These are phyloP conservation scores for Stygiomarasmius scandens DNA, from an alignment of 1,284 basidiomycete genomes.

Conservation along the genomic window DNA sequence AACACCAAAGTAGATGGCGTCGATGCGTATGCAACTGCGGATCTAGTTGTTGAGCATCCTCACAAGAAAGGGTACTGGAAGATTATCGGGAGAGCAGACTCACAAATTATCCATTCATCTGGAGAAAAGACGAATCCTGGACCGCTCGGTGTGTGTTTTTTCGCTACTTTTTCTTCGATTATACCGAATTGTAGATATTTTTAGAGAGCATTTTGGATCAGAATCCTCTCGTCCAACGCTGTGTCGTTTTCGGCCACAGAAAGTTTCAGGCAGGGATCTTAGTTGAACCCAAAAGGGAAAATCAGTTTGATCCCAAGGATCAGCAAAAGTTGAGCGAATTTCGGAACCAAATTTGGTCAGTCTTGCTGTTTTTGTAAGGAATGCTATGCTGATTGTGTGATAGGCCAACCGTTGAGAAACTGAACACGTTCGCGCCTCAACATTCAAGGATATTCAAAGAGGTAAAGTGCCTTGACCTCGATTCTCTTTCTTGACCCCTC, in stretches of 20 bases:
- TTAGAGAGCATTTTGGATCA: constrained; percentile 28
- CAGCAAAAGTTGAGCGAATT: constrained; percentile 21
- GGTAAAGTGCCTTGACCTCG: constrained; percentile 18
- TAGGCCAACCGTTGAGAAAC: constrained; percentile 39
- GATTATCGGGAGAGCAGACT: constrained; percentile 49
- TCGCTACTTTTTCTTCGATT: constrained; percentile 41
- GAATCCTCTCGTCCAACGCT: constrained; percentile 25
- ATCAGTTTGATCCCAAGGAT: constrained; percentile 27
- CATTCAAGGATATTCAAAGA: constrained; percentile 44
- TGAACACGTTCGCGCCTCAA: constrained; percentile 42
- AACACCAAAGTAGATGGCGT: constrained; percentile 26
- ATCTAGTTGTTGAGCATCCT: constrained; percentile 49
- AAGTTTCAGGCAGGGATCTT: constrained; percentile 33
- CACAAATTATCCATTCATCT: constrained; percentile 53
- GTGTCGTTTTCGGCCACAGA: constrained; percentile 34
- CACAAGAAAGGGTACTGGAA: constrained; percentile 39
- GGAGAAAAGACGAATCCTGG: constrained; percentile 52
- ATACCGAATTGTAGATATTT: constrained; percentile 30
- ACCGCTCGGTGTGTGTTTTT: constrained; percentile 37
- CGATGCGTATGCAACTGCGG: constrained; percentile 37
- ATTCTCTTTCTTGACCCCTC: background rate
- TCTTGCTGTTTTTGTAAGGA: constrained; percentile 15
- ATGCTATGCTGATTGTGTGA: constrained; percentile 30
- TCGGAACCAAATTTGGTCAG: constrained; percentile 31
- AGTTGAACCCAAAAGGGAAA: constrained; percentile 27